These are phyloP conservation scores for Kwoniella sp. DNA, from an alignment of 768 basidiomycete species.

Conservation along the genomic window DNA sequence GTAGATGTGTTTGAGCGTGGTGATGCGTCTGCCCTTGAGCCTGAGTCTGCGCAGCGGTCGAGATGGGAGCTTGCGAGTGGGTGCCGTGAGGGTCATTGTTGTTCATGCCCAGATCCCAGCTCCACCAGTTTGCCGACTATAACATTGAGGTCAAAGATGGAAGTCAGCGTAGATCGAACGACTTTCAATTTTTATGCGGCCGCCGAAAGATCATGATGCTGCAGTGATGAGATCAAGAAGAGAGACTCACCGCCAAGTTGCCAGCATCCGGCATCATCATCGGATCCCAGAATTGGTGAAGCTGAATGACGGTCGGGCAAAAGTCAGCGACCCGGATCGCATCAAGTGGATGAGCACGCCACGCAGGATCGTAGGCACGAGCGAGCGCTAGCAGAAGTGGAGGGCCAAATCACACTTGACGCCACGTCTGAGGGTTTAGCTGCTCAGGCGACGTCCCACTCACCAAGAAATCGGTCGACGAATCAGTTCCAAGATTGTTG, in stretches of 20 bases:
- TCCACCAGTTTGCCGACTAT: conserved; percentile 27
- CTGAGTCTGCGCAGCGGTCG: not conserved
- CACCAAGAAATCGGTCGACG: conserved; percentile 25
- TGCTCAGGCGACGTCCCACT: conserved; percentile 1
- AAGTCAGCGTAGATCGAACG: not conserved
- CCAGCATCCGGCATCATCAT: conserved; percentile 24
- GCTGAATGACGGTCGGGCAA: conserved; percentile 1
- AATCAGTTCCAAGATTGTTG: not conserved
- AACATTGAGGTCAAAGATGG: not conserved
- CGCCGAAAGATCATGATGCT: no score
- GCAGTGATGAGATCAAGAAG: not conserved
- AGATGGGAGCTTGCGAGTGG: not conserved
- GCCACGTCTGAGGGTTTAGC: no score
- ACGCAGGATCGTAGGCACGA: no score
- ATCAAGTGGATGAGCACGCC: no score
- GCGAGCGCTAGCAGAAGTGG: no score
- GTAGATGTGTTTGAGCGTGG: not conserved
- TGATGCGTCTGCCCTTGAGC: not conserved
- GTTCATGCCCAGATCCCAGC: conserved; percentile 13
- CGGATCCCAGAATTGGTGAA: conserved; percentile 32
- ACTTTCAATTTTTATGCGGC: no score
- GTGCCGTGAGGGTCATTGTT: not conserved
- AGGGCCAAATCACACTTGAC: not conserved
- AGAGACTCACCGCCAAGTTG: conserved; percentile 16
- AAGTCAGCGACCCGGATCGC: no score